phyloP scores from a whole-genome alignment of 306 rosid genomes.

The Hippophae gyantsensis region DNA sequence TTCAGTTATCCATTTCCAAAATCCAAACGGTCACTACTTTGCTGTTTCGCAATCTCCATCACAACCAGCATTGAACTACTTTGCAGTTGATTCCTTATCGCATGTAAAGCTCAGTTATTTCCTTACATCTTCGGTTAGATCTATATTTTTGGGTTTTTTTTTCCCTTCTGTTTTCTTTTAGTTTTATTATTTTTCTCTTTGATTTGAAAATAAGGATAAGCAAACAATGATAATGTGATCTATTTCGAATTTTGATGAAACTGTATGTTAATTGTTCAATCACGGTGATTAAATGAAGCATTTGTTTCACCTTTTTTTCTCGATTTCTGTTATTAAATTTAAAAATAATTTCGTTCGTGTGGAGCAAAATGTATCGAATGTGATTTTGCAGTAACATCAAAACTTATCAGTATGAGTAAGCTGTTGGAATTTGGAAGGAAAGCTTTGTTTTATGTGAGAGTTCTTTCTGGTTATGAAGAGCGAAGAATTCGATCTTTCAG shows the following conservation, averaged over 20 bases:
- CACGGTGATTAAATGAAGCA: not conserved
- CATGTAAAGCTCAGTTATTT: not conserved
- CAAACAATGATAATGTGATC: too few relatives aligned
- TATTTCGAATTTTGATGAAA: too few relatives aligned
- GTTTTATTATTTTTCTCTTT: not conserved
- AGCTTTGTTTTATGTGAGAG: conserved; percentile 56
- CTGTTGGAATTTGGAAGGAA: conserved; percentile 52
- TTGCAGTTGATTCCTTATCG: not conserved
- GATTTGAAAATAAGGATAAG: too few relatives aligned
- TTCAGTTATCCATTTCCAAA: too few relatives aligned
- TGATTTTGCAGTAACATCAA: conserved; percentile 18
- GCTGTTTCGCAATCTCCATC: not conserved
- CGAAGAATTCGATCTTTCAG: conserved; percentile 65
- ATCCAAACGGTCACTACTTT: too few relatives aligned
- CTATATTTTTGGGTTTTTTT: not conserved
- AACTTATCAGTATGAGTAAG: conserved; percentile 29
- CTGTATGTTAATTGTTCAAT: not conserved
- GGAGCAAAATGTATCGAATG: not conserved
- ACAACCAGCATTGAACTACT: not conserved
- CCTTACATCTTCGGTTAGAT: too few relatives aligned
- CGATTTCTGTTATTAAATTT: not conserved
- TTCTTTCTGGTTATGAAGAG: conserved; percentile 87
- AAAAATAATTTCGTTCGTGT: not conserved
- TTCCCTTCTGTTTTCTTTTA: not conserved
- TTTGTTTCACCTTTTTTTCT: not conserved